A percentile compares a stretch with the other conserved stretches of the same genome.
Conservation (phyloP, 805 yeast species). For the Kodamaea leandrae region DNA sequence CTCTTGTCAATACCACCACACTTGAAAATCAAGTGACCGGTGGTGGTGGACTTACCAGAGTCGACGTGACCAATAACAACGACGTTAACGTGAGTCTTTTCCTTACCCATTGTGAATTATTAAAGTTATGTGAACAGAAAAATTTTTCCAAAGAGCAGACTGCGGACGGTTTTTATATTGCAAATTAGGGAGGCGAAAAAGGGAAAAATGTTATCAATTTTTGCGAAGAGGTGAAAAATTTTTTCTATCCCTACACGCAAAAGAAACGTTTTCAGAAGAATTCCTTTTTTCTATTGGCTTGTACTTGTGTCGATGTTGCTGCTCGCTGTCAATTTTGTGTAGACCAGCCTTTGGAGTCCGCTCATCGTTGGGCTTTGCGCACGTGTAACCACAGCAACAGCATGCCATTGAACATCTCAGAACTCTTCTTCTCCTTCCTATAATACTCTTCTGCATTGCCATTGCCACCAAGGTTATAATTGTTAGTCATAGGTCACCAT, state of each 20-base stretch:
- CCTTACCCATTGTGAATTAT: constrained; percentile 67
- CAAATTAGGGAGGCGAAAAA: constrained; percentile 2
- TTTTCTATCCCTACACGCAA: constrained; percentile 2
- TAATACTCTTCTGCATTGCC: too few species aligned
- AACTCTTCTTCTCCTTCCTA: too few species aligned
- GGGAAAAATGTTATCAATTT: constrained; percentile 6
- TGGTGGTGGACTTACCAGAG: constrained; percentile 91
- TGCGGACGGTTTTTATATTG: not conserved
- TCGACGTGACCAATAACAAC: constrained; percentile 99
- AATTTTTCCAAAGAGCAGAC: not conserved
- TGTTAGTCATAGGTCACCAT: too few species aligned
- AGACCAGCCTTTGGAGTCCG: not conserved
- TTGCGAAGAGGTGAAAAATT: constrained; percentile 11
- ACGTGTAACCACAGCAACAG: too few species aligned
- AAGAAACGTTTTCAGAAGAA: not conserved
- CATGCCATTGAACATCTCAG: too few species aligned
- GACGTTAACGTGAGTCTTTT: constrained; percentile 97
- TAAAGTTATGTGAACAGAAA: not conserved
- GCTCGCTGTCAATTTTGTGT: not conserved
- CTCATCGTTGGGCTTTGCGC: too few species aligned
- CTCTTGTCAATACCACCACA: constrained; percentile 99
- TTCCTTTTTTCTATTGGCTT: not conserved
- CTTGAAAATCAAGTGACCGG: constrained; percentile 98
- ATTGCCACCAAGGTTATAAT: too few species aligned
- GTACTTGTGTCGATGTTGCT: not conserved